These are phyloP conservation scores for Aspergillus carbonarius DNA, from an alignment of 2,329 filamentous ascomycete species.

Conservation along the genomic window DNA sequence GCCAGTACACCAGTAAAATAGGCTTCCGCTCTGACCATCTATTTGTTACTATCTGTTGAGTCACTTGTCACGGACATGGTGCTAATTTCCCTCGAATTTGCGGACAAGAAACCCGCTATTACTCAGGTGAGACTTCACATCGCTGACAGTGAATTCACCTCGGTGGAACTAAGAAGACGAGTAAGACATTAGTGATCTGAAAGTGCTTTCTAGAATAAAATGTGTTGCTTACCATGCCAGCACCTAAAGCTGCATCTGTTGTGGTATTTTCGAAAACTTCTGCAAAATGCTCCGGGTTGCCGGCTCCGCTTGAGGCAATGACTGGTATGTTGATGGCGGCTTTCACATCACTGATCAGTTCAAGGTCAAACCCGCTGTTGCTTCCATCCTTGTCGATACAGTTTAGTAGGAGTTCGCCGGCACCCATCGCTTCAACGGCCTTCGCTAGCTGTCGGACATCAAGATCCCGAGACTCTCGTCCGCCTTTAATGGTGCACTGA, in stretches of 20 bases:
- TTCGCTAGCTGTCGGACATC: conserved; percentile 85
- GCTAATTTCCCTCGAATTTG: conserved; percentile 54
- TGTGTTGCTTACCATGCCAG: conserved; percentile 73
- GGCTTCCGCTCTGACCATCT: neutral
- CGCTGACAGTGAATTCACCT: conserved; percentile 87
- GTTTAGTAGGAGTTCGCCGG: conserved; percentile 91
- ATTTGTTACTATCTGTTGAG: neutral
- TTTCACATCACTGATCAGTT: conserved; percentile 88
- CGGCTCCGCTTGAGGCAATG: conserved; percentile 90
- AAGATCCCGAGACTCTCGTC: conserved; percentile 87
- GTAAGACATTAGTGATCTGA: conserved; percentile 11
- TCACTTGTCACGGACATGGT: neutral
- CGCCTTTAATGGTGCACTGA: conserved; percentile 94
- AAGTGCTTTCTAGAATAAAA: neutral
- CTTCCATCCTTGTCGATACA: conserved; percentile 97
- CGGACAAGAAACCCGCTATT: conserved; percentile 74
- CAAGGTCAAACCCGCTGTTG: conserved; percentile 90
- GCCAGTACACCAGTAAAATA: neutral
- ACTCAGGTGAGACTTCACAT: conserved; percentile 83
- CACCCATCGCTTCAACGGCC: conserved; percentile 93
- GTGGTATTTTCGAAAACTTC: conserved; percentile 84
- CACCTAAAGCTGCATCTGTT: conserved; percentile 90
- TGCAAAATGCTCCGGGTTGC: conserved; percentile 80
- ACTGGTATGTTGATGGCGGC: conserved; percentile 84
- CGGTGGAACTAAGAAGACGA: conserved; percentile 68